phyloP scores from a whole-genome alignment of 2,329 filamentous ascomycete genomes.

The Hymenoscyphus scutula region DNA sequence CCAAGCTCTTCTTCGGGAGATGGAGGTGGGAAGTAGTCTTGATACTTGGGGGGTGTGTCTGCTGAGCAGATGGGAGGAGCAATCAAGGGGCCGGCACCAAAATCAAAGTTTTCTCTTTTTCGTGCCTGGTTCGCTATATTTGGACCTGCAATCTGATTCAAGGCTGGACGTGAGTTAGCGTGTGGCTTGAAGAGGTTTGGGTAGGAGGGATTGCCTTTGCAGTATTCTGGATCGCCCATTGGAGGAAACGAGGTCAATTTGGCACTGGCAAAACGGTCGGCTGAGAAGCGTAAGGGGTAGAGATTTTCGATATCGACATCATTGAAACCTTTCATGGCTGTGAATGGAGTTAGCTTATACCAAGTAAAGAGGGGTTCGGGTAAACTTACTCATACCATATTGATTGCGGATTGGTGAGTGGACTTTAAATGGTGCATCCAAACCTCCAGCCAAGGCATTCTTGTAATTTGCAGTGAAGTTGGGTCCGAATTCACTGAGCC shows the following conservation, averaged over 20 bases:
- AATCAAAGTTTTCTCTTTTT: background rate
- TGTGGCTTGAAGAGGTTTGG: background rate
- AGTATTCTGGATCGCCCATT: background rate
- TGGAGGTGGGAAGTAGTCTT: too few relatives aligned
- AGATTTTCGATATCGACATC: background rate
- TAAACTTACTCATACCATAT: slow-evolving; percentile 8
- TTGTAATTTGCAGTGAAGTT: slow-evolving; percentile 5
- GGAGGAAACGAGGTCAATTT: background rate
- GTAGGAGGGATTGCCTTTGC: background rate
- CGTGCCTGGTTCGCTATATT: background rate
- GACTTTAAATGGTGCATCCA: slow-evolving; percentile 3
- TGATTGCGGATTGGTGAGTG: background rate
- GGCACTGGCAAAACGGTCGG: background rate
- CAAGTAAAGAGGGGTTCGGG: background rate
- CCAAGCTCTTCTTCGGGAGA: too few relatives aligned
- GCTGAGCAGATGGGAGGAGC: background rate
- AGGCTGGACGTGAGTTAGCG: background rate
- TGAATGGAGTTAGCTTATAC: background rate
- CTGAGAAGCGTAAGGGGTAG: background rate
- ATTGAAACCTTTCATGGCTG: background rate
- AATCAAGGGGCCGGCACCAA: background rate
- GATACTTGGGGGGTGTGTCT: too few relatives aligned
- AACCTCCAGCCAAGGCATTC: background rate
- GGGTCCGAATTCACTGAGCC: slow-evolving; percentile 5
- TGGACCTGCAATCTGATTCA: background rate